Evolutionary conservation across 2,329 filamentous ascomycete genomes (phyloP).

Genomic region (Fusarium sp.): DNA sequence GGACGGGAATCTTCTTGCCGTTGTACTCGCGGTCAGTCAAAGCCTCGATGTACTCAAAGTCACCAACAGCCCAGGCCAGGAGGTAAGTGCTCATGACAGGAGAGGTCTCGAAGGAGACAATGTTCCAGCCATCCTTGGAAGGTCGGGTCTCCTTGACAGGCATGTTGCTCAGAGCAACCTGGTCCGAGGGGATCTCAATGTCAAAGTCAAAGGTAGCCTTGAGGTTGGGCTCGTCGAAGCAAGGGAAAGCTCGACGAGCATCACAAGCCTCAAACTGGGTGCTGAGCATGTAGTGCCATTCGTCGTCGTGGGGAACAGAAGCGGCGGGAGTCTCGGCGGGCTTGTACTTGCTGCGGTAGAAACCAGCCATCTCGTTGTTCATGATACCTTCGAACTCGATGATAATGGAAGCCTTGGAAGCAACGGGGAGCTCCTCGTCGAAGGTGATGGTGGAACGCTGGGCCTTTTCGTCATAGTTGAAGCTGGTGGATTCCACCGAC

Average conservation of each 20-base stretch:
- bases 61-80: slow-evolving; percentile 91
- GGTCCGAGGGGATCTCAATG: slow-evolving; percentile 87
- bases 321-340: slow-evolving; percentile 73
- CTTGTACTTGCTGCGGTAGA: slow-evolving; percentile 95
- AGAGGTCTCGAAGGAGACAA: slow-evolving; percentile 80
- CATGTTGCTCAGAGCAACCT: slow-evolving; percentile 95
- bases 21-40: slow-evolving; percentile 90
- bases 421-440: slow-evolving; percentile 70
- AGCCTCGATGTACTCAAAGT: slow-evolving; percentile 96
- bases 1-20: slow-evolving; percentile 87
- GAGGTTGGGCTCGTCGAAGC: slow-evolving; percentile 96
- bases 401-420: slow-evolving; percentile 69
- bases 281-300: slow-evolving; percentile 80
- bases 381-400: slow-evolving; percentile 82
- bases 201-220: slow-evolving; percentile 96
- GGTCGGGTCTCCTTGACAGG: slow-evolving; percentile 75
- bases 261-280: slow-evolving; percentile 98
- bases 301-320: slow-evolving; percentile 77
- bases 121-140: slow-evolving; percentile 69
- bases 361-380: slow-evolving; percentile 91
- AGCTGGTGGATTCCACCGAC: slow-evolving; percentile 67
- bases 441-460: slow-evolving; percentile 86
- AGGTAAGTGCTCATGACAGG: slow-evolving; percentile 94
- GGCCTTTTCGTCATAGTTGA: slow-evolving; percentile 81
- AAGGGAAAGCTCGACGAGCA: slow-evolving; percentile 92